These are phyloP conservation scores for Dryadomyces quercus-mongolicae DNA, from an alignment of 2,329 filamentous ascomycete species.

Conservation along the genomic window DNA sequence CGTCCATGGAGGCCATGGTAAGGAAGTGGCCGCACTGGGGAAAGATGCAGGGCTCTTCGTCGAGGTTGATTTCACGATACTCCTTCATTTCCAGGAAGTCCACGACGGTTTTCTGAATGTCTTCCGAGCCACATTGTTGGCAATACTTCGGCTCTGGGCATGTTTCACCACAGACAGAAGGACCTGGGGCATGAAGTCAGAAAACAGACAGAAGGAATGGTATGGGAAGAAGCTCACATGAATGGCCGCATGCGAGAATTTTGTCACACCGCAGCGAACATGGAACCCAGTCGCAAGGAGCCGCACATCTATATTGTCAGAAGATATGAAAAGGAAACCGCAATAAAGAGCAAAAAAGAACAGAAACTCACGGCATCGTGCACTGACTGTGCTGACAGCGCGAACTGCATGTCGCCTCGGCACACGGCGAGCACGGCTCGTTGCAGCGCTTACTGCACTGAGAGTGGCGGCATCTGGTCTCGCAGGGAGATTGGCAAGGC, in stretches of 20 bases:
- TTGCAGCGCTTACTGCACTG: constrained; percentile 41
- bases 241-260: constrained; percentile 44
- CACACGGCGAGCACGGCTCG: constrained; percentile 51
- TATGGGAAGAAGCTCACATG: constrained; percentile 22
- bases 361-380: constrained; percentile 7
- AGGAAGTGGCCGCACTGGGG: constrained; percentile 52
- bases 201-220: too few species aligned
- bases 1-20: constrained; percentile 48
- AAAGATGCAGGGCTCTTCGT: constrained; percentile 50
- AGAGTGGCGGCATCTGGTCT: constrained; percentile 32
- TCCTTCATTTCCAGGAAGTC: constrained; percentile 42
- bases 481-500: constrained; percentile 36
- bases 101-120: constrained; percentile 25
- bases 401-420: constrained; percentile 39
- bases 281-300: constrained; percentile 54
- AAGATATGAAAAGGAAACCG: neutral
- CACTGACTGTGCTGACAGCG: constrained; percentile 36
- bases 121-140: constrained; percentile 36
- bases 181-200: constrained; percentile 15
- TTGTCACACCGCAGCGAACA: constrained; percentile 48
- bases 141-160: constrained; percentile 44
- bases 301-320: constrained; percentile 36
- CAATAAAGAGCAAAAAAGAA: neutral
- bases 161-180: constrained; percentile 50
- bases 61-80: constrained; percentile 45